Evolutionary conservation across 495 filamentous ascomycete species (phyloP).

Genomic region (Podospora pseudoanserina): DNA sequence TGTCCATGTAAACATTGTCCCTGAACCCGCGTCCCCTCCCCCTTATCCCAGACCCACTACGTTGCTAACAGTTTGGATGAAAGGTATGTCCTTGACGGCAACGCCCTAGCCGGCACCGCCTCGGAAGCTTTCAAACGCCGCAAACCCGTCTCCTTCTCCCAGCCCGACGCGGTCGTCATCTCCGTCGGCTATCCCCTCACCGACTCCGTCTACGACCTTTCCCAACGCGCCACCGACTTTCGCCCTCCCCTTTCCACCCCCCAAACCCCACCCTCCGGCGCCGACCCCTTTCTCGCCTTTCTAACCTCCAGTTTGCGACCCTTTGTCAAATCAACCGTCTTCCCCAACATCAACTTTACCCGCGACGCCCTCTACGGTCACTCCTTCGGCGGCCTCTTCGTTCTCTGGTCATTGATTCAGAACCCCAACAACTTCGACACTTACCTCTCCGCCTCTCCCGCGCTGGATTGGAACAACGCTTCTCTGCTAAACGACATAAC

Average conservation of each 20-base stretch:
- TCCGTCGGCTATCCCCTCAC: constrained; percentile 15
- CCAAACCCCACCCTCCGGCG: constrained; percentile 4
- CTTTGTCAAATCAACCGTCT: not conserved
- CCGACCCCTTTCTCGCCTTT: not conserved
- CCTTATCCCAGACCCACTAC: not conserved
- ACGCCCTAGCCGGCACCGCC: constrained; percentile 8
- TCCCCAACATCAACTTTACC: constrained; percentile 2
- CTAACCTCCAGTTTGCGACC: not conserved
- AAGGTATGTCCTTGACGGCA: constrained; percentile 11
- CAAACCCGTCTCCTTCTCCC: constrained; percentile 1
- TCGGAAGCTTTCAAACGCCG: constrained; percentile 12
- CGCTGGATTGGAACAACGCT: constrained; percentile 7
- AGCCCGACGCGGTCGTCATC: constrained; percentile 14
- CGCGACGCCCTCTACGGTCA: constrained; percentile 10
- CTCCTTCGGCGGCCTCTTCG: constrained; percentile 15
- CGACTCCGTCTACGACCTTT: constrained; percentile 11
- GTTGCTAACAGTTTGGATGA: not conserved
- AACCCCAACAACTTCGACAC: constrained; percentile 5
- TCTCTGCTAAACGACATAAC: constrained; percentile 7
- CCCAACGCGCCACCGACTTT: constrained; percentile 12
- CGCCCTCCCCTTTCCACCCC: not conserved
- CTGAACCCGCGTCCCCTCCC: not conserved
- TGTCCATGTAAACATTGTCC: not conserved
- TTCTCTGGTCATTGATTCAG: not conserved
- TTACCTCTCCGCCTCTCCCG: constrained; percentile 1